Conservation (phyloP, 495 filamentous ascomycete species). For the Aspergillus leporis region DNA sequence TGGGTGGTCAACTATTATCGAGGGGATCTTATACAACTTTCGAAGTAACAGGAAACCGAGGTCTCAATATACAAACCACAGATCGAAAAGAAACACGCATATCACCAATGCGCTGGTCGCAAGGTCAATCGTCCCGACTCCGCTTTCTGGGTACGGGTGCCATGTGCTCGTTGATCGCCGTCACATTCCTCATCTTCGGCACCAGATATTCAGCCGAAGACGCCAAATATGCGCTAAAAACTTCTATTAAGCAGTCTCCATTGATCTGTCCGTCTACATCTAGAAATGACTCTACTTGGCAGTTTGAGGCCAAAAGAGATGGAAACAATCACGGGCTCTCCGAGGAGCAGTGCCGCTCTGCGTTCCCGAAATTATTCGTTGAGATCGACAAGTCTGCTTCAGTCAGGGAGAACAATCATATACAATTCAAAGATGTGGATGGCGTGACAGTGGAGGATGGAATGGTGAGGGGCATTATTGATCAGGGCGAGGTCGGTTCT, state of each 20-base stretch:
- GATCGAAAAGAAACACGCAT: conserved; percentile 5
- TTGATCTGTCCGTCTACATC: conserved; percentile 9
- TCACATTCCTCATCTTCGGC: conserved; percentile 34
- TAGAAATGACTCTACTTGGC: conserved; percentile 25
- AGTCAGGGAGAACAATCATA: conserved; percentile 17
- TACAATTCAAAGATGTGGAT: conserved; percentile 38
- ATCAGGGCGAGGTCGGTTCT: conserved; percentile 39
- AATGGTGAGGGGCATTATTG: conserved; percentile 42
- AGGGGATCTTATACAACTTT: not conserved
- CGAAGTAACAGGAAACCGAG: not conserved
- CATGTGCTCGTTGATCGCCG: conserved; percentile 26
- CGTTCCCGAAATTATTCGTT: conserved; percentile 48
- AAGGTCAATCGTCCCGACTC: conserved; percentile 29
- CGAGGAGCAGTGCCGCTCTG: conserved; percentile 39
- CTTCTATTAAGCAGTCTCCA: not conserved
- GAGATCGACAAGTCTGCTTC: conserved; percentile 42
- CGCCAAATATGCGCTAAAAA: conserved; percentile 28
- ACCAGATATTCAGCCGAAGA: conserved; percentile 19
- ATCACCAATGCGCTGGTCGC: conserved; percentile 12
- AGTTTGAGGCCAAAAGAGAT: conserved; percentile 36
- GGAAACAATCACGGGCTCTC: conserved; percentile 41
- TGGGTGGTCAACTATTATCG: too few species aligned
- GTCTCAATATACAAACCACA: conserved; percentile 1
- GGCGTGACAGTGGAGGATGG: conserved; percentile 32
- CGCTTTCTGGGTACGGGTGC: conserved; percentile 38